Evolutionary conservation across 192 early-diverging fungal species (phyloP).

Genomic region (Podila minutissima): DNA sequence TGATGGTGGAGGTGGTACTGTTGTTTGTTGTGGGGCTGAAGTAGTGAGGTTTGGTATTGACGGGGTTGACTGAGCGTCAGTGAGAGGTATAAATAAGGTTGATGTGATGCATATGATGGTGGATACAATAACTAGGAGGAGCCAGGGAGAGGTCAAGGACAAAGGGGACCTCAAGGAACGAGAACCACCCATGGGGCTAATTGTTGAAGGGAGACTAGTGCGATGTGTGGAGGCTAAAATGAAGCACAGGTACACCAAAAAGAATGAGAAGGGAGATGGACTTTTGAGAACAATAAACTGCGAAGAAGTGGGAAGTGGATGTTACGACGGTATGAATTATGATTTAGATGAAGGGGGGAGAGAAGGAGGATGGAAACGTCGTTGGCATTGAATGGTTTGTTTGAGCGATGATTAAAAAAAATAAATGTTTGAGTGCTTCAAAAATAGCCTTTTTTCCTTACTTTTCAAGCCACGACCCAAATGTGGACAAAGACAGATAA

Average conservation of each 20-base stretch:
- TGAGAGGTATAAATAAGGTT: too few species aligned
- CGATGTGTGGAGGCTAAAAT: background rate
- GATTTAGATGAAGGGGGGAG: background rate
- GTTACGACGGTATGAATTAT: too few species aligned
- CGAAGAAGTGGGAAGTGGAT: background rate
- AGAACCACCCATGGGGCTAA: too few species aligned
- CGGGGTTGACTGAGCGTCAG: background rate
- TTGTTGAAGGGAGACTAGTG: background rate
- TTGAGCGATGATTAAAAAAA: background rate
- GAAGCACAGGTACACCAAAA: too few species aligned
- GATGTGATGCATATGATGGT: too few species aligned
- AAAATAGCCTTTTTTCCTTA: too few species aligned
- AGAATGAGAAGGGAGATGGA: too few species aligned
- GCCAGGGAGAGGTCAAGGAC: too few species aligned
- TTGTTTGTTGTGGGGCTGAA: slow-evolving; percentile 6
- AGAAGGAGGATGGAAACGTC: background rate
- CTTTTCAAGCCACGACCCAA: too few species aligned
- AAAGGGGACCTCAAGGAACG: too few species aligned
- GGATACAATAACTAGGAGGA: too few species aligned
- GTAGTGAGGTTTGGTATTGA: background rate
- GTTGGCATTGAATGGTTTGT: background rate
- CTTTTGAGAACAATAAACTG: background rate
- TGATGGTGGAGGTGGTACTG: slow-evolving; percentile 6
- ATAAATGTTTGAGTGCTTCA: background rate
- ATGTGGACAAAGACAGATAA: too few species aligned